Conservation (phyloP, 768 basidiomycete genomes). For the Pleurotus giganteus region DNA sequence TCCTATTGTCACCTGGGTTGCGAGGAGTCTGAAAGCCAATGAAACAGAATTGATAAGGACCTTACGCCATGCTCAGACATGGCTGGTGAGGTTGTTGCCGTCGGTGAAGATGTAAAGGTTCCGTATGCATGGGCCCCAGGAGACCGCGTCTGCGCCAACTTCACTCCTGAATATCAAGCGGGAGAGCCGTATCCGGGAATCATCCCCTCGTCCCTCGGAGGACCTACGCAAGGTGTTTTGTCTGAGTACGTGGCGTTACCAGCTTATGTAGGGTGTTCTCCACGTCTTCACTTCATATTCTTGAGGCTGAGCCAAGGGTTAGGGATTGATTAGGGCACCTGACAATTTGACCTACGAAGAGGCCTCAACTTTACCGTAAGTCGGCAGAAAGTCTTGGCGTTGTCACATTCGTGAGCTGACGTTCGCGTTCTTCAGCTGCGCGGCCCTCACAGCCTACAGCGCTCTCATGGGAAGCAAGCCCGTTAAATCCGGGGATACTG, state of each 20-base stretch:
- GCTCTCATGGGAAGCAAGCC: slow-evolving; percentile 34
- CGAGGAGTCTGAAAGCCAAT: no score
- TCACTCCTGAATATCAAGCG: slow-evolving; percentile 31
- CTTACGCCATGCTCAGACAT: slow-evolving; percentile 25
- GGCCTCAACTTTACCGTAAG: slow-evolving; percentile 43
- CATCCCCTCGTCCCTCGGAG: slow-evolving; percentile 30
- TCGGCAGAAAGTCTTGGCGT: no score
- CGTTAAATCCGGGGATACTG: slow-evolving; percentile 45
- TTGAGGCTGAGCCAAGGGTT: not conserved
- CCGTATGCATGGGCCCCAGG: slow-evolving; percentile 37
- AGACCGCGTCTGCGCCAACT: slow-evolving; percentile 40
- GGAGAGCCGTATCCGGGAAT: slow-evolving; percentile 28
- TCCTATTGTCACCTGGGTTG: no score
- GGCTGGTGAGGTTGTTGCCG: slow-evolving; percentile 40
- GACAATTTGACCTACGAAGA: slow-evolving; percentile 44
- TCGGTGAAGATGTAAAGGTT: slow-evolving; percentile 20
- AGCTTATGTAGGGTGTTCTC: slow-evolving; percentile 24
- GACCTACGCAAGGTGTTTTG: slow-evolving; percentile 35
- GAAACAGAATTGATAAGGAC: not conserved
- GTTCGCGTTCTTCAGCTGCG: slow-evolving; percentile 25
- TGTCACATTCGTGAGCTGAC: no score
- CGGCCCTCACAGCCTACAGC: slow-evolving; percentile 50
- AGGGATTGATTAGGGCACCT: slow-evolving; percentile 37
- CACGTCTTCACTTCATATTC: not conserved
- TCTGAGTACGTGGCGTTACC: slow-evolving; percentile 37